A percentile compares a stretch with the other conserved stretches of the same genome.
These are phyloP conservation scores for Theileria orientalis DNA, from an alignment of 169 alveolate genomes.

Conservation along the genomic window DNA sequence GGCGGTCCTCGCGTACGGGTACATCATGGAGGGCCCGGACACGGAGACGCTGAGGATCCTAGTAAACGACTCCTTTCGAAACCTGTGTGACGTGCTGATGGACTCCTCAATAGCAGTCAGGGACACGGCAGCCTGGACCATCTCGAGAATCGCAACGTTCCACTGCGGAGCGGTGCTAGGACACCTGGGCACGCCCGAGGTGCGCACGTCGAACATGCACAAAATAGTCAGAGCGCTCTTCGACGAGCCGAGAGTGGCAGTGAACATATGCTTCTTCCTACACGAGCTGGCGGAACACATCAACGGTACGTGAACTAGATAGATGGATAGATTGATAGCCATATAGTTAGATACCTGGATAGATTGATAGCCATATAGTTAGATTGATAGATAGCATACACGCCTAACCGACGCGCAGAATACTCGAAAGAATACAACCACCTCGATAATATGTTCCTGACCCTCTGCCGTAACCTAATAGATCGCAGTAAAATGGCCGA, in stretches of 20 bases:
- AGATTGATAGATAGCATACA: not conserved
- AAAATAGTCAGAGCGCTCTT: conserved; percentile 71
- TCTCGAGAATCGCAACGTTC: conserved; percentile 85
- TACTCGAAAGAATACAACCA: not conserved
- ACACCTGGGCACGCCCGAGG: conserved; percentile 75
- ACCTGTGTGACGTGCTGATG: conserved; percentile 79
- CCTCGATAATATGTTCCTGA: conserved; percentile 69
- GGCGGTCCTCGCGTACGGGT: conserved; percentile 89
- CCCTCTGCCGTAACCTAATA: conserved; percentile 69
- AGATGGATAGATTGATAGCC: conserved; percentile 20
- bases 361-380: not conserved
- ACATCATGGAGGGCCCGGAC: conserved; percentile 90
- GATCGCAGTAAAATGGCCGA: conserved; percentile 71
- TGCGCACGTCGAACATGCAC: conserved; percentile 63
- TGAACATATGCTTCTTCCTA: conserved; percentile 74
- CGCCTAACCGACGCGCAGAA: conserved; percentile 21
- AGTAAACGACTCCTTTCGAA: conserved; percentile 82
- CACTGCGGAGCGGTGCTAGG: conserved; percentile 82
- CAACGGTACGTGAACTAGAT: conserved; percentile 29
- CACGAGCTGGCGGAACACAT: conserved; percentile 71
- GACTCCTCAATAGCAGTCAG: conserved; percentile 89
- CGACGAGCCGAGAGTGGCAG: conserved; percentile 79
- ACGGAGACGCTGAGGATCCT: conserved; percentile 82
- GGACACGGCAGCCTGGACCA: conserved; percentile 93
- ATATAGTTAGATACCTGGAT: too few relatives aligned